phyloP scores from a whole-genome alignment of 306 rosid species.

The Cajanus cajan region DNA sequence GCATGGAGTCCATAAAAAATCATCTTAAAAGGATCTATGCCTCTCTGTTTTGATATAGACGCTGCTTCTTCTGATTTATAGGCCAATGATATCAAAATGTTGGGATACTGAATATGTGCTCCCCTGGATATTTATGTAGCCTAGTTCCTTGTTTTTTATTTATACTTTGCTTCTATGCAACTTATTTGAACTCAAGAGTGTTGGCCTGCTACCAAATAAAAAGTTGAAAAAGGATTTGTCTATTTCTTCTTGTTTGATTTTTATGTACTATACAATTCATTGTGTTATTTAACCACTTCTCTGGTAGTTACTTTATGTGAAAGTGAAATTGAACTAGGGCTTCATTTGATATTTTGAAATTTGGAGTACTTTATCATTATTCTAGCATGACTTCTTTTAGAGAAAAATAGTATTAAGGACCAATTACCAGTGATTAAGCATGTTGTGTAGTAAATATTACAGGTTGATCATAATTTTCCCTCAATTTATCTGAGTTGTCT shows the following conservation, averaged over 20 bases:
- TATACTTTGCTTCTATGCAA: no score
- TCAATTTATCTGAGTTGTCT: constrained; percentile 22
- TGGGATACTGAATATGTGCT: no score
- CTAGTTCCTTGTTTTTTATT: no score
- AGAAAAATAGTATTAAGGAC: constrained; percentile 1
- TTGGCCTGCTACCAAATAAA: not conserved
- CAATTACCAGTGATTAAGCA: not conserved
- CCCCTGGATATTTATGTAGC: no score
- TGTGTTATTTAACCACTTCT: constrained; percentile 6
- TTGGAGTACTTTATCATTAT: constrained; percentile 19
- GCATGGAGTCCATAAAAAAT: constrained; percentile 8
- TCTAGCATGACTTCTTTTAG: not conserved
- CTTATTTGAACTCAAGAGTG: no score
- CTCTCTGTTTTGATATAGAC: not conserved
- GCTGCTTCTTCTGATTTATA: constrained; percentile 13
- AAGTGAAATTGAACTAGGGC: constrained; percentile 9
- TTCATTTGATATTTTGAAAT: not conserved
- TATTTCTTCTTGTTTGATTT: constrained; percentile 10
- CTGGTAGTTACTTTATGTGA: constrained; percentile 3
- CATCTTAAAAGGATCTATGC: not conserved
- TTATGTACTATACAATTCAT: not conserved
- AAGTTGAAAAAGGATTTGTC: not conserved
- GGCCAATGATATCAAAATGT: not conserved
- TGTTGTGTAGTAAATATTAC: constrained; percentile 5
- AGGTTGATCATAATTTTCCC: constrained; percentile 21